Percentiles rank a stretch among this genome's conserved stretches.
These are phyloP conservation scores for Vigna mungo DNA, from an alignment of 306 rosid species.

Conservation along the genomic window DNA sequence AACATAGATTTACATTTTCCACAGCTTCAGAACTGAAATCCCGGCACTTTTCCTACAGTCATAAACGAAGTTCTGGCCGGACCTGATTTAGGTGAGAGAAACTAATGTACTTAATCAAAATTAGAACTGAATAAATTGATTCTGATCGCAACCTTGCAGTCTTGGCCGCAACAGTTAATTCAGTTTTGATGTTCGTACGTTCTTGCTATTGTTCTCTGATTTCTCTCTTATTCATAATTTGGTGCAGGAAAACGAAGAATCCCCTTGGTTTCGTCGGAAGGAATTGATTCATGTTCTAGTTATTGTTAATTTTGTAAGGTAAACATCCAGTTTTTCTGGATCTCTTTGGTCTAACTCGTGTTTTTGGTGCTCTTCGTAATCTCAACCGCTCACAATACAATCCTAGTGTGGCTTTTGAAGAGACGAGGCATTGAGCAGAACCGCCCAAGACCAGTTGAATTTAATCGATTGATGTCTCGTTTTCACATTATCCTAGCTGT, in stretches of 20 bases:
- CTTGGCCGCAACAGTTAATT: constrained; percentile 15
- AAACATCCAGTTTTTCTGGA: constrained; percentile 28
- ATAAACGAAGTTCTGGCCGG: constrained; percentile 19
- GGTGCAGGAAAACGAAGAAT: constrained; percentile 42
- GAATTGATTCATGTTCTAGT: constrained; percentile 22
- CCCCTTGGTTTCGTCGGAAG: neutral
- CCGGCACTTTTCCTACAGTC: neutral
- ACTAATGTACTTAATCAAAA: constrained; percentile 43
- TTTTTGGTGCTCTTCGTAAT: constrained; percentile 20
- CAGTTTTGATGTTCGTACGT: constrained; percentile 35
- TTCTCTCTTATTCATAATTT: constrained; percentile 20
- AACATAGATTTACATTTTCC: constrained; percentile 52
- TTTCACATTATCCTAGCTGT: constrained; percentile 33
- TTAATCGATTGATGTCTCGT: neutral
- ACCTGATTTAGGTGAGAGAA: constrained; percentile 64
- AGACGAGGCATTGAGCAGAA: neutral
- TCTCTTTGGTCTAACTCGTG: constrained; percentile 38
- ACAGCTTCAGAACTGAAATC: constrained; percentile 42
- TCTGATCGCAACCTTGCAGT: constrained; percentile 26
- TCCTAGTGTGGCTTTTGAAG: neutral
- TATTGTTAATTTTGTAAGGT: constrained; percentile 28
- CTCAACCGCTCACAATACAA: neutral
- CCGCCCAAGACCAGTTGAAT: neutral
- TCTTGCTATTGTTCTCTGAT: constrained; percentile 38
- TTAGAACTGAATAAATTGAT: constrained; percentile 34